These are phyloP conservation scores for Blastobotrys terrestris DNA, from an alignment of 805 yeast genomes.

Conservation along the genomic window DNA sequence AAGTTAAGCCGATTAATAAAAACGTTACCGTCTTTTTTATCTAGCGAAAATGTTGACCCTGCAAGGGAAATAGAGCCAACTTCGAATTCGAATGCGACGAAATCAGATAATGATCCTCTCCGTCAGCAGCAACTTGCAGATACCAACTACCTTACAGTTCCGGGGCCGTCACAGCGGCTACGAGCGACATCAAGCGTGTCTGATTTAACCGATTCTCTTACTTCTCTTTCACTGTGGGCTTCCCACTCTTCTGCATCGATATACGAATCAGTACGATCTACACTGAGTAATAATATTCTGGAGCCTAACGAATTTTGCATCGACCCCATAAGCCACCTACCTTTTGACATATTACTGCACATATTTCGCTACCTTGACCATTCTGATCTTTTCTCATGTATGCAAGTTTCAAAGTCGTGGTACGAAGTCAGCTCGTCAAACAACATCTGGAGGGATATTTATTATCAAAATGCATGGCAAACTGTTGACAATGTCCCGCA, in stretches of 20 bases:
- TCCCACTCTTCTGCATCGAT: slow-evolving; percentile 9
- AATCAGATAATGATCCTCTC: background rate
- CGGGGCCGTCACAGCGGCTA: background rate
- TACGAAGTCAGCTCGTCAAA: slow-evolving; percentile 12
- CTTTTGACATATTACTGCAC: slow-evolving; percentile 12
- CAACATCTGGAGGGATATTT: slow-evolving; percentile 23
- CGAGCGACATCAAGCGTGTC: background rate
- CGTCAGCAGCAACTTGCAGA: background rate
- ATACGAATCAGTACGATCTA: background rate
- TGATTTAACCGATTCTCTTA: background rate
- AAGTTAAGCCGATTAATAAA: background rate
- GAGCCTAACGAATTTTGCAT: slow-evolving; percentile 5
- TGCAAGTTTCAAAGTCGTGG: slow-evolving; percentile 22
- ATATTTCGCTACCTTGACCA: slow-evolving; percentile 18
- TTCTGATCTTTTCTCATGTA: slow-evolving; percentile 14
- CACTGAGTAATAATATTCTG: slow-evolving; percentile 15
- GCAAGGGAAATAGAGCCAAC: background rate
- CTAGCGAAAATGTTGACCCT: background rate
- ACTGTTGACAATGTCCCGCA: slow-evolving; percentile 13
- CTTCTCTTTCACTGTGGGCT: slow-evolving; percentile 7
- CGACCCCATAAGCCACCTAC: slow-evolving; percentile 12
- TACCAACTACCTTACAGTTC: background rate
- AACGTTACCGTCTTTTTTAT: background rate
- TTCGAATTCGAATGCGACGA: background rate
- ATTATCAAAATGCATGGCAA: slow-evolving; percentile 14